These are phyloP conservation scores for Melampsora larici-populina DNA, from an alignment of 1,284 basidiomycete species.

Conservation along the genomic window DNA sequence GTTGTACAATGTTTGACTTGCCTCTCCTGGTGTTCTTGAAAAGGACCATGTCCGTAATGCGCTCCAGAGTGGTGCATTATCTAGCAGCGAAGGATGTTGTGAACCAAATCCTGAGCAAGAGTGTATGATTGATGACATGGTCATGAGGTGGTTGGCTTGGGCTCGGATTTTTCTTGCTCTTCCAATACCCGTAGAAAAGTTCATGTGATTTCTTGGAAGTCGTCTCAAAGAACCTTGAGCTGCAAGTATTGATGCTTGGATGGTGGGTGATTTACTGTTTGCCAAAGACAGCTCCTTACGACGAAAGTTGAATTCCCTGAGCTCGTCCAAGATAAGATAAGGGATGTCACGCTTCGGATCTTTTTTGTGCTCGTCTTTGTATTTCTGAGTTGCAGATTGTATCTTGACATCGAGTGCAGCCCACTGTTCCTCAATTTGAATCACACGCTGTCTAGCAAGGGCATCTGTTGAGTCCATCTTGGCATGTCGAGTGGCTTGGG, in stretches of 20 bases:
- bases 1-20: not conserved
- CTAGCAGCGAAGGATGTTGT: not conserved
- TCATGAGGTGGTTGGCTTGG: constrained; percentile 8
- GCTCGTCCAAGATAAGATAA: constrained; percentile 1
- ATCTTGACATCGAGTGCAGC: too few species aligned
- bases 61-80: not conserved
- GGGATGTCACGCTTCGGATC: not conserved
- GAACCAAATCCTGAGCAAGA: not conserved
- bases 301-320: constrained; percentile 6
- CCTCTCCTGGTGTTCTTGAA: constrained; percentile 7
- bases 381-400: too few species aligned
- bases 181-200: not conserved
- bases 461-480: too few species aligned
- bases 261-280: not conserved
- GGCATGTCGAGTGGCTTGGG: too few species aligned
- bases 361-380: constrained; percentile 13
- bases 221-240: not conserved
- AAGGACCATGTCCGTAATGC: constrained; percentile 10
- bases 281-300: not conserved
- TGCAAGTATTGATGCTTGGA: not conserved
- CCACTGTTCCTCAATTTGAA: too few species aligned
- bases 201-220: not conserved
- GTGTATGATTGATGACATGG: not conserved
- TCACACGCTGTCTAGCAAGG: too few species aligned
- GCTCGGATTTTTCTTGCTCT: not conserved